Evolutionary conservation across 164 flowering plant genomes (phyloP).

Genomic region (Brasenia schreberi): DNA sequence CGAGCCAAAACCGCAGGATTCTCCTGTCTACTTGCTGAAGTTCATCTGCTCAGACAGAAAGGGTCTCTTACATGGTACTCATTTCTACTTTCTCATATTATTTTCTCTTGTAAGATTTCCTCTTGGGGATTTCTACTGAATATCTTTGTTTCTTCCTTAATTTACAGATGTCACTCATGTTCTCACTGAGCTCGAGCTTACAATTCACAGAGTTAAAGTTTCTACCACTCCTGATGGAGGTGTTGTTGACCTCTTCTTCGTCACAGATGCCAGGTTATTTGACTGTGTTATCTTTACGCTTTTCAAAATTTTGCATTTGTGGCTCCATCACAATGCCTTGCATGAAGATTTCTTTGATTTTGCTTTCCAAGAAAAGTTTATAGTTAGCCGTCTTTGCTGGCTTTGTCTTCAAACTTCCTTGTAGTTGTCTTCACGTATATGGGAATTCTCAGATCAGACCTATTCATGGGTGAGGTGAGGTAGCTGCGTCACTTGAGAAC

Average conservation of each 20-base stretch:
- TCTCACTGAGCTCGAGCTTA: constrained; percentile 2
- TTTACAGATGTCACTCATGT: constrained; percentile 3
- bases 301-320: no score
- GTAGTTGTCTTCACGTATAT: no score
- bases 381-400: no score
- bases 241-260: constrained; percentile 2
- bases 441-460: no score
- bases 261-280: constrained; percentile 2
- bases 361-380: no score
- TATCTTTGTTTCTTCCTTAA: not conserved
- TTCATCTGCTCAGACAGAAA: constrained; percentile 51
- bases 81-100: not conserved
- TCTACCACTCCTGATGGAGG: constrained; percentile 3
- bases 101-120: not conserved
- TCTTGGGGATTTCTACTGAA: not conserved
- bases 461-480: no score
- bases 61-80: constrained; percentile 68
- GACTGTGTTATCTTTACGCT: no score
- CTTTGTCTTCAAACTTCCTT: no score
- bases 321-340: no score
- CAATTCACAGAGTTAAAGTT: constrained; percentile 2
- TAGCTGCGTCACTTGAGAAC: no score
- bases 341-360: no score
- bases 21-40: constrained; percentile 43
- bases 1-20: constrained; percentile 15